These are phyloP conservation scores for Ceratocystis cubensis DNA, from an alignment of 2,329 filamentous ascomycete species.

Conservation along the genomic window DNA sequence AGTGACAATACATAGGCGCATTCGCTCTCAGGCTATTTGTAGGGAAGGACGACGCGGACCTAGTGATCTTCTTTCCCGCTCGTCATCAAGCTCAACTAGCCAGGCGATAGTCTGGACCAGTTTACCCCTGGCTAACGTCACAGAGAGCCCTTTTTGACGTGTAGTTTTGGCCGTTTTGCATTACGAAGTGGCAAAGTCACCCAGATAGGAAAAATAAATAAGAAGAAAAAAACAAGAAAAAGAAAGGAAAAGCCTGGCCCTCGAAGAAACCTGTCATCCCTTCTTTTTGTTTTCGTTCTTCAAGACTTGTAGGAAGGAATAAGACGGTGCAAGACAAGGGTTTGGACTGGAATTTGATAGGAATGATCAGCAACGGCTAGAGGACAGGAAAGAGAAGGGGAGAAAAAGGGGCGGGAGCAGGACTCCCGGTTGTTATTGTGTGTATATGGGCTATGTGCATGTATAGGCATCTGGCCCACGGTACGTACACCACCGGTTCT, in stretches of 20 bases:
- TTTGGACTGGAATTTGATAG: background rate
- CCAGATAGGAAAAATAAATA: no score
- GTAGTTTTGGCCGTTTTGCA: background rate
- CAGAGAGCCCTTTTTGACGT: background rate
- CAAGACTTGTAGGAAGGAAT: background rate
- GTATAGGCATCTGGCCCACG: background rate
- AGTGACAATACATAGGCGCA: background rate
- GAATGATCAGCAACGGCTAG: background rate
- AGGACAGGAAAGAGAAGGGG: background rate
- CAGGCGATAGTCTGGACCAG: background rate
- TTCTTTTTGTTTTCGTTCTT: background rate
- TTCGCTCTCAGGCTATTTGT: no score
- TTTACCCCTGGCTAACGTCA: background rate
- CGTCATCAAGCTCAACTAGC: background rate
- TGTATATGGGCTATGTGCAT: background rate
- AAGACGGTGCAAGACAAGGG: background rate
- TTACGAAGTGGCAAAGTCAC: background rate
- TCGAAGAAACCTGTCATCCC: background rate
- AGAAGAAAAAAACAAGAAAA: background rate
- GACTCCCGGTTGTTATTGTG: background rate
- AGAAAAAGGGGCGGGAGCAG: background rate
- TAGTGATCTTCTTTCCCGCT: background rate
- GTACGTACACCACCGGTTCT: background rate
- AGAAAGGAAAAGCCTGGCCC: background rate
- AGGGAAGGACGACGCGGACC: background rate